Evolutionary conservation across 495 filamentous ascomycete genomes (phyloP), one percentile per base, ranked within the genome.

Genomic region (Aspergillus affinis): DNA sequence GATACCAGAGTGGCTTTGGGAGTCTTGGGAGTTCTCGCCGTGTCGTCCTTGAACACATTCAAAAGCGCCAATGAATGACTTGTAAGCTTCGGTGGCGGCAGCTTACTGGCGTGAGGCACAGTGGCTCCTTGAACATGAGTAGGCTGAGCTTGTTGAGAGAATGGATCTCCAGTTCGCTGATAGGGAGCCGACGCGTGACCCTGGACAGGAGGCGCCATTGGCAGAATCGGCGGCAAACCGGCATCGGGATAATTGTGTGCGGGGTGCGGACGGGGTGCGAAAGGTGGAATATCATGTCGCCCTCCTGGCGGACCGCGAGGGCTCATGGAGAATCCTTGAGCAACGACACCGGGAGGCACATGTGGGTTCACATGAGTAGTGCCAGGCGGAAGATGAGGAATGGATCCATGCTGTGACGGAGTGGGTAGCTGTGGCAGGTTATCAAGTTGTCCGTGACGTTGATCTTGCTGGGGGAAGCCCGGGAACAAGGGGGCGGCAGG

Each of bases 51-150:
- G 70, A 91, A 88, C 2, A 86, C 78, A 65, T 82, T 86, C 48
- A 91, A 71, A 6, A 91, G 69, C 27, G 84, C 80, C 54, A 85
- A 73, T 5, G 86, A 83, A 67, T 91, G 88, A 45, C 75, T 81
- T 9, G 75, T 88, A 45, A 91, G 77, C 64, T 87, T 84, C 7
- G 85, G 87, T 44, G 81, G 74, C 12, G 82, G 84, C 23, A 84
- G 65, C 51, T 83, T 81, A 65, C 78, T 83, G 44, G 86, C 81
- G 61, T 82, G 76, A 32, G 85, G 83, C 48, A 84, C 73, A 51
- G 71, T 68, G 27, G 80, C 72, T 41, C 79, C 75, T 64, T 78
- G 73, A 21, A 70, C 65, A 45, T 76, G 77, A 48, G 69, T 61
- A 44, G 65, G 67, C 36, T 73, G 73, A 27, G 72, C 66, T 30